Base-by-base conservation (phyloP, 805 yeast genomes). In the Pichia occidentalis region DNA sequence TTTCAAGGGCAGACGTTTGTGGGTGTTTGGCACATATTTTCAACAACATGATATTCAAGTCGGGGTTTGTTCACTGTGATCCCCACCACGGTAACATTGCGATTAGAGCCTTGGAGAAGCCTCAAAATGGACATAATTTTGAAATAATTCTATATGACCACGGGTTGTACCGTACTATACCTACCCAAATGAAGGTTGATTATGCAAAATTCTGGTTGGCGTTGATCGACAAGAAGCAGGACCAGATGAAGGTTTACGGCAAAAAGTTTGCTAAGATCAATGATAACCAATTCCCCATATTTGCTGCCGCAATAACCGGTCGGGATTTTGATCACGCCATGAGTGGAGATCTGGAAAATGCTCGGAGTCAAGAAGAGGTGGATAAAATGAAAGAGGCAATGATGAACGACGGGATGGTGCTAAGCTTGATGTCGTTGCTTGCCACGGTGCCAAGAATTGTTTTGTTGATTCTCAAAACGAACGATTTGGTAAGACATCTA, bases 21-120 rank as follows among this genome's bases (percentile, higher is more conserved):
- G 64, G 80, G 6, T 90, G 97, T 56, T 67, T 92, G 26, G 77
- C 96, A 0, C 95, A 90, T 50, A 79, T 86, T 21, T 92, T 92
- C 67, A 85, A 90, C 64, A 80, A 77, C 53, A 92, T 92, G 99
- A 86, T 92, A 28, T 92, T 92, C 64, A 81, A 94, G 2, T 95
- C 96, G 1, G 80, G 77, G 20, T 95, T 86, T 17, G 73, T 92
- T 29, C 99, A 92, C 57, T 92, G 98, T 63, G 99, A 92, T 57
- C 98, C 98, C 1, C 99, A 92, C 57, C 95, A 95, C 9, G 99
- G 99, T 0, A 92, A 92, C 53, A 65, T 92, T 42, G 96, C 97
- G 0, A 85, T 92, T 17, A 66, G 87, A 39, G 61, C 68, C 24
- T 60, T 68, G 6, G 50, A 51, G 13, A 37, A 45, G 5, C 50